A percentile compares a stretch with the other conserved stretches of the same genome.
Evolutionary conservation across 441 rosid species (phyloP).

Genomic region (California macrophylla): DNA sequence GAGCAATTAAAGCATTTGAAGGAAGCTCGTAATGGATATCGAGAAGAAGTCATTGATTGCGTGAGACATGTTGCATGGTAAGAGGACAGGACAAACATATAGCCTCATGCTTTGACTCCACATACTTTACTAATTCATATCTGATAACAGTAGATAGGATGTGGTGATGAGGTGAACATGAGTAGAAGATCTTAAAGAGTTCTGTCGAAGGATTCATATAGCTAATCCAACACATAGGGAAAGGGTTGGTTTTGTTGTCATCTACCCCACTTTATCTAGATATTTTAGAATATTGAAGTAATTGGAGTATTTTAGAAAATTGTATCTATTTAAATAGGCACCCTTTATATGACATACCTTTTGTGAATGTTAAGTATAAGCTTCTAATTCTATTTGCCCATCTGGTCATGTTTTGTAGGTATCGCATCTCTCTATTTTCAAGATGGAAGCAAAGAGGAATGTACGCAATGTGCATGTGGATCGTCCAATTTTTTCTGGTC

Average conservation of each 20-base stretch:
- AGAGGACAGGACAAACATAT: constrained; percentile 20
- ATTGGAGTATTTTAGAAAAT: not conserved
- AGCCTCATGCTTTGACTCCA: not conserved
- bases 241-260: not conserved
- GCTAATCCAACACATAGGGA: not conserved
- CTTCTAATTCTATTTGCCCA: constrained; percentile 16
- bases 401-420: constrained; percentile 42
- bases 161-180: not conserved
- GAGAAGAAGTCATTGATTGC: constrained; percentile 72
- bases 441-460: constrained; percentile 99
- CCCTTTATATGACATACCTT: not conserved
- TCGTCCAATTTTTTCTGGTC: constrained; percentile 76
- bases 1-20: constrained; percentile 77
- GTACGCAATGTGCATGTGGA: constrained; percentile 96
- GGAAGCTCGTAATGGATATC: constrained; percentile 80
- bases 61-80: constrained; percentile 92
- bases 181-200: not conserved
- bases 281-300: not conserved
- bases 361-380: constrained; percentile 13
- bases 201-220: not conserved
- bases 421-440: constrained; percentile 67
- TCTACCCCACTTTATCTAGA: not conserved
- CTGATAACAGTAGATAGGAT: not conserved
- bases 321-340: not conserved
- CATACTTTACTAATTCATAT: not conserved